Percentiles rank a stretch among this genome's conserved stretches.
Evolutionary conservation across 345 rosid genomes (phyloP).

Genomic region (Salix brachista): DNA sequence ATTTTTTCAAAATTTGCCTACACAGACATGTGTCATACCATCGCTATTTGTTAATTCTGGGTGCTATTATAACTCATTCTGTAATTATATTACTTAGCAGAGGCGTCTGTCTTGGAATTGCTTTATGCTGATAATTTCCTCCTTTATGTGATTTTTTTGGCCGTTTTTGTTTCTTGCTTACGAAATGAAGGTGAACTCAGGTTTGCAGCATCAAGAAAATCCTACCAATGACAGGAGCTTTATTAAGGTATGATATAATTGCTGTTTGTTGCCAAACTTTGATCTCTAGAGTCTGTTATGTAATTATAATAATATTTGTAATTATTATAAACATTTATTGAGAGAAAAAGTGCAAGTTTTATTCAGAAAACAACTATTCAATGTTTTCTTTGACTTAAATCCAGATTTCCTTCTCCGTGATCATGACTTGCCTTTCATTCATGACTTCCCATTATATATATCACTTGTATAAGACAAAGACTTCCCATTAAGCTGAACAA

Average conservation of each 20-base stretch:
- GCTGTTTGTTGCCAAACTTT: constrained; percentile 6
- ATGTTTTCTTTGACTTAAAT: background rate
- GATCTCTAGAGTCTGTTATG: background rate
- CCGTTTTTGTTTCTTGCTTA: constrained; percentile 21
- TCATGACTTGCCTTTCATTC: background rate
- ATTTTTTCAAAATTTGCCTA: background rate
- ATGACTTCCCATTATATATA: background rate
- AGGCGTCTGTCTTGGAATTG: constrained; percentile 6
- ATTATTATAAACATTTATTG: background rate
- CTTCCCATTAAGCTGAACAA: background rate
- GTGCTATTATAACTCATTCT: background rate
- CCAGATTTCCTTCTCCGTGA: background rate
- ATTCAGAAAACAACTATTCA: background rate
- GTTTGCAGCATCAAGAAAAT: constrained; percentile 42
- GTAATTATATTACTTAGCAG: background rate
- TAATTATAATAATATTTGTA: background rate
- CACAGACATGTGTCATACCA: background rate
- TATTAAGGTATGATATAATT: constrained; percentile 79
- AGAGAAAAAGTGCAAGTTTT: background rate
- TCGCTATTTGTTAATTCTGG: background rate
- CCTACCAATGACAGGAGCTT: constrained; percentile 28
- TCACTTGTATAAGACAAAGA: too few species aligned
- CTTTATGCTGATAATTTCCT: background rate
- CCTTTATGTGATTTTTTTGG: background rate
- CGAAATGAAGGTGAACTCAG: constrained; percentile 42